phyloP scores from a whole-genome alignment of 2,329 filamentous ascomycete species.

The Paracoccidioides lutzii region DNA sequence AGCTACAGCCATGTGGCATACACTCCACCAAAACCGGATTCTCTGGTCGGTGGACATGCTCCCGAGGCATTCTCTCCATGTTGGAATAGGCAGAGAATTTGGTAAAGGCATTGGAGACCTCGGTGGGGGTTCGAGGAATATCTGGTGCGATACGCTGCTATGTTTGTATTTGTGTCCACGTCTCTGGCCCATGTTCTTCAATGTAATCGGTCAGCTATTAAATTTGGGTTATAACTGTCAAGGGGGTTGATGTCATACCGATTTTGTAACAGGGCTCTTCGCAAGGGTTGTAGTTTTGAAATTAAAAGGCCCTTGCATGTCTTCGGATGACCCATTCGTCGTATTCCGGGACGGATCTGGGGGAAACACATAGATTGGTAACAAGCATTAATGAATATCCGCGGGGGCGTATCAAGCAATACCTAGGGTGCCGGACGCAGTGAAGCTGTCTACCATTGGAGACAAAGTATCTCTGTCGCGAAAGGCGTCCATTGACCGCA shows the following conservation, averaged over 20 bases:
- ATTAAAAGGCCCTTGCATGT: slow-evolving; percentile 62
- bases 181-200: slow-evolving; percentile 73
- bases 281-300: slow-evolving; percentile 75
- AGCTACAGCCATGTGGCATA: slow-evolving; percentile 74
- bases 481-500: slow-evolving; percentile 17
- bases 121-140: slow-evolving; percentile 83
- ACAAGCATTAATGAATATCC: neutral
- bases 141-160: slow-evolving; percentile 89
- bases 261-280: slow-evolving; percentile 58
- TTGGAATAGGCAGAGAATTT: slow-evolving; percentile 83
- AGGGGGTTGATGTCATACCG: slow-evolving; percentile 40
- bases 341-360: slow-evolving; percentile 16
- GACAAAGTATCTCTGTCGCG: slow-evolving; percentile 37
- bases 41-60: slow-evolving; percentile 86
- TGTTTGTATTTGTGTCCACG: slow-evolving; percentile 97
- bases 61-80: slow-evolving; percentile 70
- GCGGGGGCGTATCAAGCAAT: slow-evolving; percentile 21
- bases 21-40: slow-evolving; percentile 71
- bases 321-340: slow-evolving; percentile 21
- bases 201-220: slow-evolving; percentile 12
- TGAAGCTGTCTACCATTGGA: slow-evolving; percentile 31
- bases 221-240: neutral
- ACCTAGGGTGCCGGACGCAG: slow-evolving; percentile 15
- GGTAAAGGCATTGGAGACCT: slow-evolving; percentile 79
- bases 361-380: neutral